phyloP scores from a whole-genome alignment of 2,329 filamentous ascomycete species.

The Stagonosporopsis rhizophila region DNA sequence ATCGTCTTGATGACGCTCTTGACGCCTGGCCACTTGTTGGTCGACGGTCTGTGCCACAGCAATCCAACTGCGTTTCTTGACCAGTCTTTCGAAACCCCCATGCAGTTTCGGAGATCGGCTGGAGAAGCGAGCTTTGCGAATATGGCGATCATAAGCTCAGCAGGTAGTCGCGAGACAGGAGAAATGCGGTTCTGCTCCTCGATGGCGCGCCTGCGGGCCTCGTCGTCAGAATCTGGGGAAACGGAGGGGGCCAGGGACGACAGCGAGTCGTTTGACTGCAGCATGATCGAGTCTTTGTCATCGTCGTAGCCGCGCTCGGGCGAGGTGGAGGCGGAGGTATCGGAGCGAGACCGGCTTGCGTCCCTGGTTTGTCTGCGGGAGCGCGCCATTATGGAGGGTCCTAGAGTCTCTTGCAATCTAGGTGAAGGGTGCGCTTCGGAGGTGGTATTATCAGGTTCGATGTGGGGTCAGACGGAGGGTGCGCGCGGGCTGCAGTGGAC shows the following conservation, averaged over 20 bases:
- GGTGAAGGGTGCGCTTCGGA: background rate
- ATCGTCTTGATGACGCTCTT: slow-evolving; percentile 82
- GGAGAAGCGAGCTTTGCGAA: slow-evolving; percentile 83
- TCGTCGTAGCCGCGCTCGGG: slow-evolving; percentile 80
- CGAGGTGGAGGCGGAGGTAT: slow-evolving; percentile 74
- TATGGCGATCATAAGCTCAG: slow-evolving; percentile 92
- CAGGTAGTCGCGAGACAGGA: slow-evolving; percentile 86
- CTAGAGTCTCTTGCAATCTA: background rate
- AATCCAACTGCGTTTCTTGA: slow-evolving; percentile 89
- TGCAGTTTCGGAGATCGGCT: slow-evolving; percentile 81
- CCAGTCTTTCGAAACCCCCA: slow-evolving; percentile 95
- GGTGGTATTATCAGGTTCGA: background rate
- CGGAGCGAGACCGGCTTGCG: slow-evolving; percentile 47
- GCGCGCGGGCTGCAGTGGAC: slow-evolving; percentile 1
- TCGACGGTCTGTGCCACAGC: slow-evolving; percentile 92
- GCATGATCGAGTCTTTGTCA: slow-evolving; percentile 91
- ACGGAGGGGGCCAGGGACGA: slow-evolving; percentile 86
- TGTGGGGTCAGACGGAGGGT: background rate
- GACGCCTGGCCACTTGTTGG: slow-evolving; percentile 84
- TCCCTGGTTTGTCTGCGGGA: slow-evolving; percentile 43
- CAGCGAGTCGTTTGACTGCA: slow-evolving; percentile 84
- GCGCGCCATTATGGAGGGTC: slow-evolving; percentile 38
- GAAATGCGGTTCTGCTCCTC: slow-evolving; percentile 72
- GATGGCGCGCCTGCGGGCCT: slow-evolving; percentile 61
- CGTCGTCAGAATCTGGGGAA: slow-evolving; percentile 77